Evolutionary conservation across 768 basidiomycete genomes (phyloP), one percentile per base, ranked within the genome.

Genomic region (Hydnomerulius pinastri): DNA sequence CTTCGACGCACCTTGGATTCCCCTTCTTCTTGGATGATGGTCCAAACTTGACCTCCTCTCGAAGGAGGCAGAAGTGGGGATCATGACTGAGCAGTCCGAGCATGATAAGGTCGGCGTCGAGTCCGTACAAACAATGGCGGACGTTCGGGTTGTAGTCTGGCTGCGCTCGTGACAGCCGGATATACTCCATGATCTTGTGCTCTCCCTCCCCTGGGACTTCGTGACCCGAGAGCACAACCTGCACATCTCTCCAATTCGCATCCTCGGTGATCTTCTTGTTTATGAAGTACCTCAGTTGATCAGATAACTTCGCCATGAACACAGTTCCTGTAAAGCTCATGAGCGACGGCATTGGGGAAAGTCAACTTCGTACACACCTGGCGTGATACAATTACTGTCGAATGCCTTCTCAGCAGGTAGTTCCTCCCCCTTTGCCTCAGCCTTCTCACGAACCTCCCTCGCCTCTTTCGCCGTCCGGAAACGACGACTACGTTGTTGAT

Each of bases 181-280:
- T 98, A 71, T 95, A 99, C 68, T 98, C 97, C 90, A 98, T 98
- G 59, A 99, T 95, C 78, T 99, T 99, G 81, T 99, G 97, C 67
- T 99, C 97, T 52, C 97, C 97, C 71, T 99, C 97, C 58, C 97
- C 97, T 0, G 97, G 97, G 3, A 98, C 95, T 61, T 99, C 96
- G 68, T 98, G 94, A 10, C 97, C 97, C 24, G 92, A 96, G 30
- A 99, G 77, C 32, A 99, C 90, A 18, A 98, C 93, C 63, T 93
- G 78, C 35, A 98, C 83, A 48, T 87, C 81, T 51, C 91, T 77
- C 97, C 97, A 99, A 67, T 94, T 87, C 2, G 97, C 82, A 70
- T 99, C 97, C 66, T 99, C 97, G 0, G 86, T 83, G 27, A 98
- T 96, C 78, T 98, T 96, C 81, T 98, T 98, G 71, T 93, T 93